Evolutionary conservation across 129 eudicot species (phyloP).

Genomic region (Saposhnikovia divaricata): DNA sequence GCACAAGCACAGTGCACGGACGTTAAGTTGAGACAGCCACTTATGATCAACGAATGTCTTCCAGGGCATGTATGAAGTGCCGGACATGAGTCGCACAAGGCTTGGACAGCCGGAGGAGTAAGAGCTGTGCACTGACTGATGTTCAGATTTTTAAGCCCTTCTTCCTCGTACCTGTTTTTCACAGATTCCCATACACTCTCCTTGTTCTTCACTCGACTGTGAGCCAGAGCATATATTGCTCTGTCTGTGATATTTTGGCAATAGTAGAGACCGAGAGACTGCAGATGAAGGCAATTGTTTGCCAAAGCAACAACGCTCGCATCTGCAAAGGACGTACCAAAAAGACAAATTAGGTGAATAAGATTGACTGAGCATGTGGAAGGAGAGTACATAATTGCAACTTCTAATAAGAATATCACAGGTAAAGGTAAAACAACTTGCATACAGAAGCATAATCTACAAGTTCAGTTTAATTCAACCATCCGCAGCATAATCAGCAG

Average conservation of each 20-base stretch:
- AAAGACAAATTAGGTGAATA: not conserved
- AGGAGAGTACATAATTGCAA: not conserved
- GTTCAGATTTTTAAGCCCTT: slow-evolving; percentile 78
- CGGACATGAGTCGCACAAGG: slow-evolving; percentile 74
- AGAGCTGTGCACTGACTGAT: slow-evolving; percentile 96
- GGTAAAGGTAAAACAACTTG: not conserved
- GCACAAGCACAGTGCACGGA: slow-evolving; percentile 89
- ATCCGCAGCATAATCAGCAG: not conserved
- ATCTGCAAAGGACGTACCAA: slow-evolving; percentile 40
- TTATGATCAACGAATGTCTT: slow-evolving; percentile 78
- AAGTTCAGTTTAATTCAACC: not conserved
- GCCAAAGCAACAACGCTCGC: slow-evolving; percentile 87
- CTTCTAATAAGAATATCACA: not conserved
- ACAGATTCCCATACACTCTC: slow-evolving; percentile 48
- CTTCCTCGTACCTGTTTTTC: slow-evolving; percentile 46
- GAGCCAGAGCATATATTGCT: slow-evolving; percentile 83
- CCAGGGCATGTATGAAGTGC: slow-evolving; percentile 92
- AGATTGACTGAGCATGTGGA: not conserved
- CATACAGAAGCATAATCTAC: not conserved
- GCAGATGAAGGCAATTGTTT: slow-evolving; percentile 65
- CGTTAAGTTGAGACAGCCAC: slow-evolving; percentile 81
- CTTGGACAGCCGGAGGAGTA: slow-evolving; percentile 97
- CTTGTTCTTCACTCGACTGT: slow-evolving; percentile 60
- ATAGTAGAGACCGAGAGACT: slow-evolving; percentile 81
- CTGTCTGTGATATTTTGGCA: slow-evolving; percentile 81